These are phyloP conservation scores for Begonia loranthoides DNA, from an alignment of 306 rosid genomes.

Conservation along the genomic window DNA sequence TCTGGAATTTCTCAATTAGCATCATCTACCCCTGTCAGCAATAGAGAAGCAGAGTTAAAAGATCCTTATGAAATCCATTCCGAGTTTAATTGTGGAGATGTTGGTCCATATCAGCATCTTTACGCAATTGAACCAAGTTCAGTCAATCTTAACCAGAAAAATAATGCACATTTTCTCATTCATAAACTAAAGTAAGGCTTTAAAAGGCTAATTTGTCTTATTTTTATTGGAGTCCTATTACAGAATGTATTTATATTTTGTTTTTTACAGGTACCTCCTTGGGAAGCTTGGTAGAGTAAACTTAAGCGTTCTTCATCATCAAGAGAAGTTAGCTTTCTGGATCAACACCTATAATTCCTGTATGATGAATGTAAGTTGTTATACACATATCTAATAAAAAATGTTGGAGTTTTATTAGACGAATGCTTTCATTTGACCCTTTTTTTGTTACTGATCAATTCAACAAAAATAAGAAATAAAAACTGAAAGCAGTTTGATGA, in stretches of 20 bases:
- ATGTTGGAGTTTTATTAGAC: too few species aligned
- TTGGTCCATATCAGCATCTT: slow-evolving; percentile 60
- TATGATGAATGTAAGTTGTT: slow-evolving; percentile 59
- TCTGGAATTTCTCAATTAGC: slow-evolving; percentile 2
- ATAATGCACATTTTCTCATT: slow-evolving; percentile 44
- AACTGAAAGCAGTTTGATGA: not conserved
- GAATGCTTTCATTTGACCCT: too few species aligned
- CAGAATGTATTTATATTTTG: not conserved
- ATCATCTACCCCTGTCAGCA: not conserved
- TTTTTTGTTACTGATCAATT: too few species aligned
- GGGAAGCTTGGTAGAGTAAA: slow-evolving; percentile 63
- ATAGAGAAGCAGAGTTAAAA: slow-evolving; percentile 26
- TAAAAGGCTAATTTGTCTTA: too few species aligned
- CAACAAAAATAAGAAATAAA: too few species aligned
- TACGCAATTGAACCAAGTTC: slow-evolving; percentile 44
- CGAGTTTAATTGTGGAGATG: slow-evolving; percentile 33
- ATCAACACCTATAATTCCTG: slow-evolving; percentile 89
- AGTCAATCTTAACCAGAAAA: slow-evolving; percentile 49
- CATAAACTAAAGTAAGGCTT: slow-evolving; percentile 66
- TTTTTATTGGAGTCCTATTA: too few species aligned
- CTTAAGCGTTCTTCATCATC: slow-evolving; percentile 76
- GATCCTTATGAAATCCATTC: slow-evolving; percentile 64
- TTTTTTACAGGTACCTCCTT: slow-evolving; percentile 44
- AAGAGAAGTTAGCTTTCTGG: slow-evolving; percentile 97
- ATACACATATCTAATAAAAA: too few species aligned